Conservation (phyloP, 805 yeast genomes). For the Yarrowia sp. region DNA sequence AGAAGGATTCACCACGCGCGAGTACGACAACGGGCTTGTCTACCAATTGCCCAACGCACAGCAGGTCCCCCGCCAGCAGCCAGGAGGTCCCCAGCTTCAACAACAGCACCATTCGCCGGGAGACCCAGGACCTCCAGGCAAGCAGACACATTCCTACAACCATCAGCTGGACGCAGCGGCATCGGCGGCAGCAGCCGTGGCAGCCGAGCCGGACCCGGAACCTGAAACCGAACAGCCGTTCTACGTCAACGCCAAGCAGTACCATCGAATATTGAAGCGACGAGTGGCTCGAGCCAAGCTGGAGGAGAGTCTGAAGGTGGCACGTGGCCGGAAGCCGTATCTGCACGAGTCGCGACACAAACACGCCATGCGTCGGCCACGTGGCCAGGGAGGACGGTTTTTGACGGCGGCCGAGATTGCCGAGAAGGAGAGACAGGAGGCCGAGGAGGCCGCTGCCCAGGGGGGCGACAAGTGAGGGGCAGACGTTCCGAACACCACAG, state of each 20-base stretch:
- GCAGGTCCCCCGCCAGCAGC: slow-evolving; percentile 2
- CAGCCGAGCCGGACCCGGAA: slow-evolving; percentile 5
- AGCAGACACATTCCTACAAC: neutral
- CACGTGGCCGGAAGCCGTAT: slow-evolving; percentile 89
- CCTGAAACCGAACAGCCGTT: slow-evolving; percentile 71
- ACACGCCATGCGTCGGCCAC: slow-evolving; percentile 98
- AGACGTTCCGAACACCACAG: neutral
- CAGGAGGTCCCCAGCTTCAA: neutral
- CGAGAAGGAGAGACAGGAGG: slow-evolving; percentile 48
- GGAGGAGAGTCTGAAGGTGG: slow-evolving; percentile 82
- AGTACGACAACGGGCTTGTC: slow-evolving; percentile 12
- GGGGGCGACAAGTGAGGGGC: neutral
- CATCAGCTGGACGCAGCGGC: neutral
- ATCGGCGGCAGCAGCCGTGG: neutral
- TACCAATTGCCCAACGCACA: slow-evolving; percentile 14
- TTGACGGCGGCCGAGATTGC: slow-evolving; percentile 85
- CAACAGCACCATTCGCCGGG: slow-evolving; percentile 10
- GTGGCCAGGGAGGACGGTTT: slow-evolving; percentile 98
- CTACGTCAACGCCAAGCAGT: slow-evolving; percentile 96
- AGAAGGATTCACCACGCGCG: slow-evolving; percentile 20
- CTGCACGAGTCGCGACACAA: slow-evolving; percentile 95
- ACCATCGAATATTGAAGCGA: slow-evolving; percentile 88
- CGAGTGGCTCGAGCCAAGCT: slow-evolving; percentile 90
- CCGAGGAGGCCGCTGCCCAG: slow-evolving; percentile 27
- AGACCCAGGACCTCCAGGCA: neutral